Base-by-base conservation (phyloP, 2,329 filamentous ascomycete genomes). In the Nemania bipapillata region DNA sequence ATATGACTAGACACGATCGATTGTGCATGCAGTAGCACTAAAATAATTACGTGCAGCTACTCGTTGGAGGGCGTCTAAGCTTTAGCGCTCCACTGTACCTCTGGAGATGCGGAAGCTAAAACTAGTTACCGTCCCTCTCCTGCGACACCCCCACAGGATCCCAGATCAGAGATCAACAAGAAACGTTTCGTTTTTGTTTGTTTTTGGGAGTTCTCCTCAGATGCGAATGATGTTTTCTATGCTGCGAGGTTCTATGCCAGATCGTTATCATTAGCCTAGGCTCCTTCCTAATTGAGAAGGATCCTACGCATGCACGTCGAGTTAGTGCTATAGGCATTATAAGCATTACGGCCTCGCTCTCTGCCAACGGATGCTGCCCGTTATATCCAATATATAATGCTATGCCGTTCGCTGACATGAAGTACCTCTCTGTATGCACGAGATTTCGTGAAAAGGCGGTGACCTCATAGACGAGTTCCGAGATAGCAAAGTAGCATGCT, bases 181-280 rank as follows among this genome's bases (percentile, higher is more conserved):
- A 11, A 6, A 12, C 15, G 11, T 35, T 35, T 40, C 15, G 15
- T 40, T 40, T 40, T 12, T 40, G 15, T 12, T 40, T 40, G 6
- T 40, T 12, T 40, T 40, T n/a, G n/a, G n/a, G n/a, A n/a, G n/a
- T n/a, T n/a, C n/a, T 40, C 15, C 15, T 40, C 8, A 20, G 7
- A 20, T 3, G 40, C 15, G 37, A 11, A 40, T 4, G 40, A n/a
- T 8, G 40, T 20, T 45, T 45, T 45, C 17, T 45, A 2, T 45
- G 4, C 5, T n/a, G 8, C 17, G 40, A 45, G 17, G 8, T 5
- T 45, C 30, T 32, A 32, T 32, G 30, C 9, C 17, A 47, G 59
- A 49, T 37, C 47, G 32, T 54, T 65, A 65, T 65, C 63, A 58
- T 50, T n/a, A n/a, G n/a, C n/a, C n/a, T 54, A 54, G 63, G 32